Base-by-base conservation (phyloP, 331 rosid genomes). In the Prunus yedoensis region DNA sequence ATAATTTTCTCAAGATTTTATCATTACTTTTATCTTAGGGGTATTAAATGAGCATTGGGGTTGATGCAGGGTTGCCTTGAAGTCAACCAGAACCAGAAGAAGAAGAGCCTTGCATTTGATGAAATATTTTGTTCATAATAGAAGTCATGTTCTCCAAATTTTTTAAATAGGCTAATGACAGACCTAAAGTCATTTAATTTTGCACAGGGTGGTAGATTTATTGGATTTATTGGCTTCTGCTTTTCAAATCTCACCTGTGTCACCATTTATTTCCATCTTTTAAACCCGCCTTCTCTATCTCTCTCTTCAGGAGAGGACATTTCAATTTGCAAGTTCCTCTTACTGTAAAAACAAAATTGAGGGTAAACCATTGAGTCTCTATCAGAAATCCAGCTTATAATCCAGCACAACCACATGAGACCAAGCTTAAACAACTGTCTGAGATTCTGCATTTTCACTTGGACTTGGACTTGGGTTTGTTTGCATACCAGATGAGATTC, bases 31-130 rank as follows among this genome's bases (percentile, higher is more conserved):
- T 78, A 75, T 52, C 32, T 25, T 16, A 60, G 59, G 58, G 45
- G 8, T 70, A 79, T 80, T 87, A 82, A 87, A 64, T 78, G 69
- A 45, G 35, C 87, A 73, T 83, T 50, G 88, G 93, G 74, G 74
- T 80, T 81, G 92, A 85, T 89, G 97, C 81, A 15, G 16, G 71
- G 51, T 74, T 68, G 52, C 68, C 11, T 66, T 30, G 9, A 88
- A 83, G 96, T 87, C 88, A 91, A 84, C 83, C 64, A 23, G n/a
- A 76, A 21, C 54, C 4, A 43, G 54, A 64, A 58, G 13, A 76
- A 71, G 79, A 76, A 68, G 79, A 13, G 57, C 53, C 75, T 57
- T 68, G 81, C 79, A 35, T 78, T 85, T 64, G 68, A 76, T 85
- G 52, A 81, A 35, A 1, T 35, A 35, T 5, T 38, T 5, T 38